phyloP scores from a whole-genome alignment of 371 early-diverging fungal species.

The Circinella umbellata region DNA sequence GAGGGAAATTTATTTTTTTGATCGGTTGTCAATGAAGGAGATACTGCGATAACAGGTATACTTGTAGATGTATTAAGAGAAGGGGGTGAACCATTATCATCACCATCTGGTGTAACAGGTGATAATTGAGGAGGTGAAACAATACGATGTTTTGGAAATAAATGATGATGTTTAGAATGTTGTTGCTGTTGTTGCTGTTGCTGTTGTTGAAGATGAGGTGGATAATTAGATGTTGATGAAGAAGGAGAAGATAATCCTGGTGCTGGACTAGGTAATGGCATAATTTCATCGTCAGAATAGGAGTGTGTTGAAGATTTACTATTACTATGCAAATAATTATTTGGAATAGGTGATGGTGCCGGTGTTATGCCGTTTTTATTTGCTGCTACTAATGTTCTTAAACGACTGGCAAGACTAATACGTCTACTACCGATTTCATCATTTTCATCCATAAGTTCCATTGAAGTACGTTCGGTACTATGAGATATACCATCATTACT shows the following conservation, averaged over 20 bases:
- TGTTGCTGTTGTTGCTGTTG: neutral
- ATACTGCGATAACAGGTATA: conserved; percentile 40
- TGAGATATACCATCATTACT: no score
- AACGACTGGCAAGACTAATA: conserved; percentile 31
- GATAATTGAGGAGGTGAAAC: conserved; percentile 16
- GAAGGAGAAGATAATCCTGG: conserved; percentile 21
- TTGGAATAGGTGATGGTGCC: conserved; percentile 40
- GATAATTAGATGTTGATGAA: neutral
- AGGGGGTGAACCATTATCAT: conserved; percentile 16
- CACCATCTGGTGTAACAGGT: conserved; percentile 21
- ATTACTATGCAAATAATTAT: conserved; percentile 17
- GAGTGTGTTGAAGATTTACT: conserved; percentile 14
- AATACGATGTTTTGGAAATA: conserved; percentile 19
- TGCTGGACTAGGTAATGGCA: conserved; percentile 43
- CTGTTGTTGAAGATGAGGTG: no score
- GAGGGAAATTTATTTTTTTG: conserved; percentile 39
- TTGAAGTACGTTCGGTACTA: neutral
- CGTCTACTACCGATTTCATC: neutral
- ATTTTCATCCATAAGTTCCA: neutral
- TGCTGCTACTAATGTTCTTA: conserved; percentile 36
- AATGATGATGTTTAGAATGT: conserved; percentile 13
- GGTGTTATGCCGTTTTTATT: conserved; percentile 31
- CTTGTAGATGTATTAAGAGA: conserved; percentile 12
- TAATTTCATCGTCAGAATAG: conserved; percentile 33
- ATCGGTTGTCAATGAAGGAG: conserved; percentile 29